Evolutionary conservation across 306 rosid genomes (phyloP).

Genomic region (Hylodesmum podocarpum): DNA sequence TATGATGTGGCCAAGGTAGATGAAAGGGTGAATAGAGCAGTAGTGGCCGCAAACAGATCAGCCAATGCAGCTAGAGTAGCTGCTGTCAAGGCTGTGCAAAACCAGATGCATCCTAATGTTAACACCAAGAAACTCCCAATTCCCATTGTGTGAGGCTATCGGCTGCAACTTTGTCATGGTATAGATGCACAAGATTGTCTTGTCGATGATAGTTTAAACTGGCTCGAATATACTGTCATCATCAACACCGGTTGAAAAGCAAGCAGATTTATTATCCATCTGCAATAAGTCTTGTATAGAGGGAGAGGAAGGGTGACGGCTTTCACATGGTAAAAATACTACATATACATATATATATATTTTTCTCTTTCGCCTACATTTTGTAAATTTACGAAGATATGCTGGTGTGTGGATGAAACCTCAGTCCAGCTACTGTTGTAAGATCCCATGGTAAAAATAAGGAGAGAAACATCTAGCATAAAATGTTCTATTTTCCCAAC

Average conservation of each 20-base stretch:
- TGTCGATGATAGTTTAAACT: slow-evolving; percentile 22
- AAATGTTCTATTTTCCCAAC: slow-evolving; percentile 1
- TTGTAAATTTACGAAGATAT: slow-evolving; percentile 57
- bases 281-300: slow-evolving; percentile 47
- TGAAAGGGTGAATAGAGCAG: slow-evolving; percentile 90
- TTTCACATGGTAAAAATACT: slow-evolving; percentile 32
- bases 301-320: slow-evolving; percentile 33
- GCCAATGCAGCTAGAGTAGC: slow-evolving; percentile 99
- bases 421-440: slow-evolving; percentile 56
- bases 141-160: slow-evolving; percentile 48
- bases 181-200: neutral
- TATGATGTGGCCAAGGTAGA: slow-evolving; percentile 88
- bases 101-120: slow-evolving; percentile 66
- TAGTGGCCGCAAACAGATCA: slow-evolving; percentile 84
- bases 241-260: slow-evolving; percentile 26
- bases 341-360: slow-evolving; percentile 20
- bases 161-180: slow-evolving; percentile 27
- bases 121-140: slow-evolving; percentile 50
- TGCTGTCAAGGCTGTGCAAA: slow-evolving; percentile 92
- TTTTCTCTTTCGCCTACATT: slow-evolving; percentile 21
- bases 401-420: slow-evolving; percentile 55
- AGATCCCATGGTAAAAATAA: slow-evolving; percentile 37
- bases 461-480: slow-evolving; percentile 24
- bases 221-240: slow-evolving; percentile 10
- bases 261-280: slow-evolving; percentile 34